Evolutionary conservation across 2,329 filamentous ascomycete species (phyloP).

Genomic region (Cadophora sp.): DNA sequence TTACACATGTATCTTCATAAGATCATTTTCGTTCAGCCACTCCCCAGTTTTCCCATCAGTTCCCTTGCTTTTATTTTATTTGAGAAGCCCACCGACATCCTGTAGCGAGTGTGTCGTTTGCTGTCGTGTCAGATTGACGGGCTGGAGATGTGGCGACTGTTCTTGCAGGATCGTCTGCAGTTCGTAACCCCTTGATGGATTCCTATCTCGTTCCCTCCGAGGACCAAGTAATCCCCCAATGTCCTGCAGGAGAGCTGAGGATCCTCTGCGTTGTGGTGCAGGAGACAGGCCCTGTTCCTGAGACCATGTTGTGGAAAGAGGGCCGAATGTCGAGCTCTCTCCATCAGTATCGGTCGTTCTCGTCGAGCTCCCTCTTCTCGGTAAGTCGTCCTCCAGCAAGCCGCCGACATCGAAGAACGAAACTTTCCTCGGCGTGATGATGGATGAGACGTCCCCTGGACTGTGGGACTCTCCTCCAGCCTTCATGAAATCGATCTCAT

Average conservation of each 20-base stretch:
- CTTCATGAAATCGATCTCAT: conserved; percentile 51
- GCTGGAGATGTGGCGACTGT: conserved; percentile 19
- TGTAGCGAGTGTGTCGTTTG: conserved; percentile 46
- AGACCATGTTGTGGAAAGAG: conserved; percentile 31
- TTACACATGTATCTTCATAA: conserved; percentile 12
- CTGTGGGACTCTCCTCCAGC: conserved; percentile 30
- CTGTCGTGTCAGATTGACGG: conserved; percentile 35
- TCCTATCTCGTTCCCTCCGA: conserved; percentile 34
- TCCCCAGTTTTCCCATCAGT: not conserved
- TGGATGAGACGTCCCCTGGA: conserved; percentile 42
- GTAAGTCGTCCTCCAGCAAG: conserved; percentile 63
- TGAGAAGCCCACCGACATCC: conserved; percentile 52
- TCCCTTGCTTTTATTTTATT: conserved; percentile 8
- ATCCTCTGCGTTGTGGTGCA: conserved; percentile 57
- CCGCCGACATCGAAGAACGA: conserved; percentile 89
- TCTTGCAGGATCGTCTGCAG: conserved; percentile 40
- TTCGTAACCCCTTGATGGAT: conserved; percentile 34
- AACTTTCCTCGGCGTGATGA: conserved; percentile 62
- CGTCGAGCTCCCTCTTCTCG: conserved; percentile 34
- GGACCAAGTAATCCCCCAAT: conserved; percentile 60
- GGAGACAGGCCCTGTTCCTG: conserved; percentile 46
- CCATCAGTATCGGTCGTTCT: conserved; percentile 40
- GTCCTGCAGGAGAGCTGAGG: conserved; percentile 64
- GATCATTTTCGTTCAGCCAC: not conserved
- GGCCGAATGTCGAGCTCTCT: conserved; percentile 35